A percentile compares a stretch with the other conserved stretches of the same genome.
phyloP scores from a whole-genome alignment of 148 eudicot species.

The Vaccinium macrocarpon region DNA sequence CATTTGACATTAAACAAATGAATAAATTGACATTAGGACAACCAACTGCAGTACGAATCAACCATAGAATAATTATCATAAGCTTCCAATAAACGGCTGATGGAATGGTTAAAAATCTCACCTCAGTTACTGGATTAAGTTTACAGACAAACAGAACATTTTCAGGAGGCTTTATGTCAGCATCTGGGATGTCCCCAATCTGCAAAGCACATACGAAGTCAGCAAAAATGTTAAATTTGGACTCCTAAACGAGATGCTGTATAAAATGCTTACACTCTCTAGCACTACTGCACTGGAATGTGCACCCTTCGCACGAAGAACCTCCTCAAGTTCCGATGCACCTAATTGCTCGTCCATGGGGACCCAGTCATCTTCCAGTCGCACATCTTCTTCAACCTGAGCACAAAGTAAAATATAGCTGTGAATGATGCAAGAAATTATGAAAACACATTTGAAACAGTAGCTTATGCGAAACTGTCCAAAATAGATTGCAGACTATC shows the following conservation, averaged over 20 bases:
- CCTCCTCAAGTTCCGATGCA: constrained; percentile 70
- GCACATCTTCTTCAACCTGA: constrained; percentile 80
- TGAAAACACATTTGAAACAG: not conserved
- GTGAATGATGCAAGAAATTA: not conserved
- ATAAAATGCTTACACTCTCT: constrained; percentile 64
- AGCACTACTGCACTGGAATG: constrained; percentile 94
- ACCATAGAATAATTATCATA: not conserved
- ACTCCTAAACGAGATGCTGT: not conserved
- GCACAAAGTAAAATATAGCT: not conserved
- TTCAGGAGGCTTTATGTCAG: constrained; percentile 95
- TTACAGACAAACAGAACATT: constrained; percentile 93
- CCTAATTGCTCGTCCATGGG: constrained; percentile 82
- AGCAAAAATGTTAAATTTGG: constrained; percentile 11
- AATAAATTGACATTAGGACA: constrained; percentile 2
- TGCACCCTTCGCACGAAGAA: constrained; percentile 76
- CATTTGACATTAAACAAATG: constrained; percentile 17
- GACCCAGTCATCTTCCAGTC: constrained; percentile 98
- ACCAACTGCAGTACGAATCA: constrained; percentile 7
- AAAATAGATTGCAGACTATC: not conserved
- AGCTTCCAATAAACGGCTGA: not conserved
- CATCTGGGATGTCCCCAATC: constrained; percentile 98
- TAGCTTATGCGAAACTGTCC: not conserved
- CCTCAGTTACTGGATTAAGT: constrained; percentile 94
- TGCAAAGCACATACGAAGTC: constrained; percentile 27
- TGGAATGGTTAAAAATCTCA: constrained; percentile 29